Percentiles rank a stretch among this genome's conserved stretches.
phyloP scores from a whole-genome alignment of 768 basidiomycete genomes.

The Butyriboletus loyo region DNA sequence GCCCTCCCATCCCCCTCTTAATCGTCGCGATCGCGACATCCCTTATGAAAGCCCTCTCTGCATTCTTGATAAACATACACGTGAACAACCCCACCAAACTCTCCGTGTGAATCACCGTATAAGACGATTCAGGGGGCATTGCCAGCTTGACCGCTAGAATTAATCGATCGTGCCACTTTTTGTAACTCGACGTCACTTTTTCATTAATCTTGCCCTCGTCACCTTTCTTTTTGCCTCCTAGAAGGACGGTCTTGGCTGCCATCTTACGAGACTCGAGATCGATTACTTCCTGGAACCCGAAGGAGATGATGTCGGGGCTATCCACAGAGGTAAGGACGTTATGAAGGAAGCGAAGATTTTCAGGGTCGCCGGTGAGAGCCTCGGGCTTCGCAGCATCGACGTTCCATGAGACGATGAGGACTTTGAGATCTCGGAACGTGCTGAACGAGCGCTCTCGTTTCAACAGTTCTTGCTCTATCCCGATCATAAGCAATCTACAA shows the following conservation, averaged over 20 bases:
- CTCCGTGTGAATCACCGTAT: constrained; percentile 80
- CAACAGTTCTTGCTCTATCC: constrained; percentile 67
- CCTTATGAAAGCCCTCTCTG: constrained; percentile 56
- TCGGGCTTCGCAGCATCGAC: constrained; percentile 86
- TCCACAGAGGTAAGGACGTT: constrained; percentile 71
- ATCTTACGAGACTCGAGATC: constrained; percentile 92
- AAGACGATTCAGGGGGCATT: constrained; percentile 72
- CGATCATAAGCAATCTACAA: background rate
- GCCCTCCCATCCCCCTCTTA: constrained; percentile 89
- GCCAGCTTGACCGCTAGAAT: constrained; percentile 65
- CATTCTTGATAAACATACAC: constrained; percentile 67
- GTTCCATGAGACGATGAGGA: constrained; percentile 91
- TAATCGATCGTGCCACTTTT: constrained; percentile 84
- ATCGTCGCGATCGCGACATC: constrained; percentile 76
- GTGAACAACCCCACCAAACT: constrained; percentile 88
- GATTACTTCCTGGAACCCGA: constrained; percentile 95
- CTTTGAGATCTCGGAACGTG: constrained; percentile 69
- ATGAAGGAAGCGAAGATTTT: constrained; percentile 81
- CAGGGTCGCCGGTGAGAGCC: constrained; percentile 56
- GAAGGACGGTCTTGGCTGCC: constrained; percentile 86
- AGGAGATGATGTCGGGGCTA: constrained; percentile 82
- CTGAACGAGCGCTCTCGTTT: constrained; percentile 77
- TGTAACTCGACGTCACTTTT: constrained; percentile 84
- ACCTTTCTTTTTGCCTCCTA: constrained; percentile 65
- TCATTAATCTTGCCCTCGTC: constrained; percentile 58